Conservation (phyloP, 108 stramenopile species). For the Nitzschia sp. region DNA sequence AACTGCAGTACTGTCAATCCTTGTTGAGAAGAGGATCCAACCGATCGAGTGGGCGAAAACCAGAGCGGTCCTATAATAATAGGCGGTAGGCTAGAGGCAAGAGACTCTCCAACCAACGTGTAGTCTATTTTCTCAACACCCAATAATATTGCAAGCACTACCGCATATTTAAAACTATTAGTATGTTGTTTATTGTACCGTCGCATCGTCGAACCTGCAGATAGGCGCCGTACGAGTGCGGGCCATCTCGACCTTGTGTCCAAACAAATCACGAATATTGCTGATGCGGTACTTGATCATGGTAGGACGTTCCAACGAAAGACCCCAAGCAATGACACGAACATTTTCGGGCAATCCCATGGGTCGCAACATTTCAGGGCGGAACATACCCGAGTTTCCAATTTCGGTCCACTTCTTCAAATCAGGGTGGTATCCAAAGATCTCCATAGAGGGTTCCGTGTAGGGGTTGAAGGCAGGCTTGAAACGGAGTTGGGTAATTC, state of each 20-base stretch:
- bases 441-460: constrained; percentile 99
- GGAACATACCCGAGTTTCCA: constrained; percentile 99
- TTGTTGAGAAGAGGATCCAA: too few relatives aligned
- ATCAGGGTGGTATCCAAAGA: constrained; percentile 99
- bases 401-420: constrained; percentile 99
- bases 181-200: not conserved
- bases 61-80: too few relatives aligned
- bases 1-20: too few relatives aligned
- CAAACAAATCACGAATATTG: constrained; percentile 99
- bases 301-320: constrained; percentile 98
- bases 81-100: too few relatives aligned
- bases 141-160: too few relatives aligned
- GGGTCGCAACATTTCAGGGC: constrained; percentile 98
- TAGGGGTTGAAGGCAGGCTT: constrained; percentile 99
- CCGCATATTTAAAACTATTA: not conserved
- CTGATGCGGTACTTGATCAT: constrained; percentile 99
- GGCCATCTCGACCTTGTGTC: constrained; percentile 98
- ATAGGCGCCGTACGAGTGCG: constrained; percentile 92
- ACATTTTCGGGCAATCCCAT: constrained; percentile 99
- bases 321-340: constrained; percentile 98
- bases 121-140: too few relatives aligned
- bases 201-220: constrained; percentile 80
- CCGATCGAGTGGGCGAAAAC: too few relatives aligned
- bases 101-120: too few relatives aligned
- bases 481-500: constrained; percentile 98